These are phyloP conservation scores for Aureobasidium namibiae DNA, from an alignment of 2,329 filamentous ascomycete species.

Conservation along the genomic window DNA sequence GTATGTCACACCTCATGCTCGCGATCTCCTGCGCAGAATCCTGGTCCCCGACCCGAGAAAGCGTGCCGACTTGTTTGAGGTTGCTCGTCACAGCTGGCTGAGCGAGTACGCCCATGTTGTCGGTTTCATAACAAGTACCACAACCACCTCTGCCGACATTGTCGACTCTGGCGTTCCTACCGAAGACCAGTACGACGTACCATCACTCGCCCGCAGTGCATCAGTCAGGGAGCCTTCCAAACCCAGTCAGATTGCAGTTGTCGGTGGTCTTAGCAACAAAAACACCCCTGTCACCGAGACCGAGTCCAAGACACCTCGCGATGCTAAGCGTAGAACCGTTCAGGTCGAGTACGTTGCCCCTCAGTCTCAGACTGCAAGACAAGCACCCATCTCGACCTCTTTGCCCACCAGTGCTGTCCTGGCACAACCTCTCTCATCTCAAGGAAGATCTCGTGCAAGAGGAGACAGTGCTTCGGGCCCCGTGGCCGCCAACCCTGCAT, in stretches of 20 bases:
- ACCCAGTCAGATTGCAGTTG: conserved; percentile 40
- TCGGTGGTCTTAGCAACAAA: conserved; percentile 60
- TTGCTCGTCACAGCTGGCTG: conserved; percentile 95
- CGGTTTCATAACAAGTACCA: conserved; percentile 92
- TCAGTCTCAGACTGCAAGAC: conserved; percentile 73
- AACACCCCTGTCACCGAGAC: conserved; percentile 66
- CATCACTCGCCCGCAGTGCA: conserved; percentile 69
- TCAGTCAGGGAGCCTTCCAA: conserved; percentile 86
- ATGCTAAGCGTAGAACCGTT: conserved; percentile 87
- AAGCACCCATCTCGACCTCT: conserved; percentile 33
- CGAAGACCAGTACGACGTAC: conserved; percentile 50
- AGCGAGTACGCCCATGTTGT: conserved; percentile 96
- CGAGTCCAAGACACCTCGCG: conserved; percentile 59
- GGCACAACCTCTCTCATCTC: conserved; percentile 2
- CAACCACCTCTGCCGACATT: conserved; percentile 78
- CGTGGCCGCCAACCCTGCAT: conserved; percentile 31
- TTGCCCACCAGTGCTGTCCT: conserved; percentile 23
- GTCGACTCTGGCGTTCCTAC: conserved; percentile 63
- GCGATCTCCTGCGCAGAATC: conserved; percentile 85
- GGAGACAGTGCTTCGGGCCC: conserved; percentile 46
- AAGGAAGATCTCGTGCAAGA: conserved; percentile 43
- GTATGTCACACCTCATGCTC: conserved; percentile 94
- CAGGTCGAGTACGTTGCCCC: conserved; percentile 97
- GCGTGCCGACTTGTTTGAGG: conserved; percentile 91
- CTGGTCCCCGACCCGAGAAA: conserved; percentile 91